A percentile compares a stretch with the other conserved stretches of the same genome.
Conservation (phyloP, 1,139 yeast species). For the Pichia sp. region DNA sequence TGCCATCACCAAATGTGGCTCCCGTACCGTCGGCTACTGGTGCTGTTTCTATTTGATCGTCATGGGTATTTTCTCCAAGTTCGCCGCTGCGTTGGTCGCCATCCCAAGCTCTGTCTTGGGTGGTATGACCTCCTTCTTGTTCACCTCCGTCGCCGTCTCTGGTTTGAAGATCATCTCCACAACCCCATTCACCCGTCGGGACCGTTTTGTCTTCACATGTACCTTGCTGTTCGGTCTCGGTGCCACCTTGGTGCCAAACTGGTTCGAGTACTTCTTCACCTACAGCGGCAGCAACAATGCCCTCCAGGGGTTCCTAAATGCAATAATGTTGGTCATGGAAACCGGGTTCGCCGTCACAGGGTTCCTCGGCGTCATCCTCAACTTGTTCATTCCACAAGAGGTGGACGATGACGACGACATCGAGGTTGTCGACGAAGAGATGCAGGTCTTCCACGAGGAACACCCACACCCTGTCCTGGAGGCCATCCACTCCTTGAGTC, state of each 20-base stretch:
- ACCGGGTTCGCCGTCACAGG: constrained; percentile 87
- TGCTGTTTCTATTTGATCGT: constrained; percentile 76
- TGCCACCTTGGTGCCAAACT: constrained; percentile 64
- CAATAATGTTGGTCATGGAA: constrained; percentile 78
- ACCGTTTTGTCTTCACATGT: constrained; percentile 77
- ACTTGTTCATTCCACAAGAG: constrained; percentile 69
- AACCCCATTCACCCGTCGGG: constrained; percentile 79
- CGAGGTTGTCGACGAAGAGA: constrained; percentile 29
- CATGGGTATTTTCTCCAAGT: constrained; percentile 85
- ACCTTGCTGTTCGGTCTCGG: constrained; percentile 77
- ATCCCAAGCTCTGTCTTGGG: constrained; percentile 85
- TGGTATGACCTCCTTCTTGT: constrained; percentile 88
- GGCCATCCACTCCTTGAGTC: constrained; percentile 16
- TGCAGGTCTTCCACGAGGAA: constrained; percentile 16
- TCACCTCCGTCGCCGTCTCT: constrained; percentile 84
- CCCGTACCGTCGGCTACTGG: constrained; percentile 83
- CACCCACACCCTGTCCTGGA: constrained; percentile 23
- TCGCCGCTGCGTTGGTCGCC: constrained; percentile 83
- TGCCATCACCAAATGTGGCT: constrained; percentile 85
- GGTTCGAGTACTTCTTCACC: constrained; percentile 76
- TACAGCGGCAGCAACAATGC: constrained; percentile 64
- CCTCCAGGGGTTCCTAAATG: constrained; percentile 69
- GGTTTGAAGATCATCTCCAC: constrained; percentile 78
- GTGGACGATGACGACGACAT: constrained; percentile 53
- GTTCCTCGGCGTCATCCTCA: constrained; percentile 66